Conservation (phyloP, 176 grass and related monocot species). For the Neostapfia colusana region DNA sequence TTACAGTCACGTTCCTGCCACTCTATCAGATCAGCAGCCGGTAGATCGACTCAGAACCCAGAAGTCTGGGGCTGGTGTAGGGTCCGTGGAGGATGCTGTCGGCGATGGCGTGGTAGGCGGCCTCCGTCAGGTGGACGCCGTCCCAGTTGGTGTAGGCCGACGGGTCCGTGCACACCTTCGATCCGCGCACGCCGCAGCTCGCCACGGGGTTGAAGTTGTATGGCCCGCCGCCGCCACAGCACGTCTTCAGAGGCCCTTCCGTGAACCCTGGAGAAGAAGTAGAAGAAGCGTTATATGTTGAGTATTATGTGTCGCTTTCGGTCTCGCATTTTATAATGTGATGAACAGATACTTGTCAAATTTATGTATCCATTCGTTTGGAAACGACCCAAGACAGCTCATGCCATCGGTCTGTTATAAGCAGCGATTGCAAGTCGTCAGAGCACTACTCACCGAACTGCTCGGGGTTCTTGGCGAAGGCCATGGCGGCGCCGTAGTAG, state of each 20-base stretch:
- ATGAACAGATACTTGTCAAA: no score
- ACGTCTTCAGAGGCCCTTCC: conserved; percentile 56
- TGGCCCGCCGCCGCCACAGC: conserved; percentile 75
- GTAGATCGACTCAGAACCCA: not conserved
- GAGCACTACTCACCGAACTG: no score
- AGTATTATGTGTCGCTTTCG: no score
- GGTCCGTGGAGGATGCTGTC: no score
- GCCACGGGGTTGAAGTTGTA: conserved; percentile 86
- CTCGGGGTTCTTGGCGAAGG: no score
- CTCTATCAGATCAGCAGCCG: conserved; percentile 6
- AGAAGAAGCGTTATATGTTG: no score
- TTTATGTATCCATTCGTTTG: no score
- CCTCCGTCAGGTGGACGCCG: conserved; percentile 69
- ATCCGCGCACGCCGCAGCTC: conserved; percentile 58
- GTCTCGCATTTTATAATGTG: no score
- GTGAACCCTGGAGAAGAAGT: conserved; percentile 60
- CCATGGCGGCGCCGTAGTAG: conserved; percentile 26
- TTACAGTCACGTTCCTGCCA: conserved; percentile 5
- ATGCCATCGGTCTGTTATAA: no score
- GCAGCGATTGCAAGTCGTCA: no score
- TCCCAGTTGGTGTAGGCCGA: conserved; percentile 82
- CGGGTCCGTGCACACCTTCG: conserved; percentile 67
- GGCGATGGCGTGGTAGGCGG: no score
- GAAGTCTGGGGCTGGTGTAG: conserved; percentile 45
- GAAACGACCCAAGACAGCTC: no score